These are phyloP conservation scores for Massospora cicadina DNA, from an alignment of 371 early-diverging fungal species.

Conservation along the genomic window DNA sequence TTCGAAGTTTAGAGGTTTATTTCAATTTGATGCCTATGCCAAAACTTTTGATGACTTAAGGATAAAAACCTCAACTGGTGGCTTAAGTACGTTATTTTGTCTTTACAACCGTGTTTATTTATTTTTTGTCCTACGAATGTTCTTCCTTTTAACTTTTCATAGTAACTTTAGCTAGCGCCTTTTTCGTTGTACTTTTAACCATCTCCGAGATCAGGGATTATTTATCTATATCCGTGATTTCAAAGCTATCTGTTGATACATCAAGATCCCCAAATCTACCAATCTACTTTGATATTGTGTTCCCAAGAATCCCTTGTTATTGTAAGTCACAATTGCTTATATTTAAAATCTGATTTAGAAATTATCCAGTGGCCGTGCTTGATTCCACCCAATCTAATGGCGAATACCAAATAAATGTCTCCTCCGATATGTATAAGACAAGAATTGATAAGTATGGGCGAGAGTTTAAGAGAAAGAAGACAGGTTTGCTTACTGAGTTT, in stretches of 20 bases:
- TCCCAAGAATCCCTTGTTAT: slow-evolving; percentile 80
- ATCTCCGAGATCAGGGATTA: slow-evolving; percentile 70
- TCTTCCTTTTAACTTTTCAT: not conserved
- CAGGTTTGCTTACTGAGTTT: slow-evolving; percentile 11
- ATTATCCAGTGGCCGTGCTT: not conserved
- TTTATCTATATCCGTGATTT: slow-evolving; percentile 36
- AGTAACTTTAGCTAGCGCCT: slow-evolving; percentile 64
- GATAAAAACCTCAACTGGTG: slow-evolving; percentile 72
- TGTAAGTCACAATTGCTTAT: no score
- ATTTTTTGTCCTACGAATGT: not conserved
- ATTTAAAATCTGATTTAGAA: not conserved
- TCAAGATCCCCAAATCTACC: slow-evolving; percentile 71
- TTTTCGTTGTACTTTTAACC: slow-evolving; percentile 53
- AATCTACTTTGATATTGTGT: slow-evolving; percentile 78
- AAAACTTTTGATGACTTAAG: slow-evolving; percentile 92
- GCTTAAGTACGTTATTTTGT: slow-evolving; percentile 32
- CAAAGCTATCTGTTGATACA: slow-evolving; percentile 69
- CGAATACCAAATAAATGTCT: slow-evolving; percentile 66
- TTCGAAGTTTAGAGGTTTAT: slow-evolving; percentile 18
- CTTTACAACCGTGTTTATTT: not conserved
- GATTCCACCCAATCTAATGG: slow-evolving; percentile 34
- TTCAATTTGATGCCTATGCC: slow-evolving; percentile 81
- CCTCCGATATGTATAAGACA: slow-evolving; percentile 62
- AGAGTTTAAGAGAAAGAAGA: slow-evolving; percentile 33
- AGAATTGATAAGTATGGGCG: slow-evolving; percentile 50